Conservation (phyloP, 768 basidiomycete genomes). For the Lactarius indigo region DNA sequence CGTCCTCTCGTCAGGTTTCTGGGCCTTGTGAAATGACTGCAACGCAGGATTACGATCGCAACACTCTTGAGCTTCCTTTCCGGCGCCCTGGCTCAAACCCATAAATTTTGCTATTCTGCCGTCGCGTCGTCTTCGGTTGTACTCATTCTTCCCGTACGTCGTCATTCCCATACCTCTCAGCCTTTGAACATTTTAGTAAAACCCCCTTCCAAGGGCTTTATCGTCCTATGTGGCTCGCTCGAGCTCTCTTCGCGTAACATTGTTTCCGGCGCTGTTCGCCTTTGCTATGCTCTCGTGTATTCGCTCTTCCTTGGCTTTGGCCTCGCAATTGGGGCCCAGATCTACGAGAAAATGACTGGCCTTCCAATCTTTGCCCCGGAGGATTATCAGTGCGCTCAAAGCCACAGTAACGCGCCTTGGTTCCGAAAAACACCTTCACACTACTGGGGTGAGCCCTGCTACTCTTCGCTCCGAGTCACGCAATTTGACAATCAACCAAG, state of each 20-base stretch:
- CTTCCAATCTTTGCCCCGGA: constrained; percentile 42
- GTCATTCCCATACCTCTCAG: not conserved
- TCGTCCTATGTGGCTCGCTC: constrained; percentile 68
- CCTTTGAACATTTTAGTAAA: not conserved
- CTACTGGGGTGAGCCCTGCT: constrained; percentile 68
- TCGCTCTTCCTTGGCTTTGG: constrained; percentile 80
- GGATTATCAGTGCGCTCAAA: constrained; percentile 57
- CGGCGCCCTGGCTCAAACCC: constrained; percentile 65
- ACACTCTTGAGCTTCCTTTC: constrained; percentile 76
- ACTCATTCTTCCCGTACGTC: constrained; percentile 68
- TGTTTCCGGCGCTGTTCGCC: constrained; percentile 77
- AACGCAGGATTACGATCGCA: constrained; percentile 66
- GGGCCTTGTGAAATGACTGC: not conserved
- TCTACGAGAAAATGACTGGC: constrained; percentile 57
- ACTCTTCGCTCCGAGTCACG: not conserved
- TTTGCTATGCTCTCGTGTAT: constrained; percentile 78
- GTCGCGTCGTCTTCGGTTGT: constrained; percentile 74
- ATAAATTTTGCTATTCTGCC: constrained; percentile 77
- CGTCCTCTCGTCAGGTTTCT: constrained; percentile 4
- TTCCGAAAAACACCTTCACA: constrained; percentile 65
- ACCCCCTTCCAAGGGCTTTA: constrained; percentile 49
- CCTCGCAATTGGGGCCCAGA: constrained; percentile 70
- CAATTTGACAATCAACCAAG: constrained; percentile 32
- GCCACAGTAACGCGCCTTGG: constrained; percentile 66
- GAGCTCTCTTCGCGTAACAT: constrained; percentile 80